Percentiles rank a stretch among this genome's conserved stretches.
Conservation (phyloP, 441 rosid genomes). For the Mallotus repandus region DNA sequence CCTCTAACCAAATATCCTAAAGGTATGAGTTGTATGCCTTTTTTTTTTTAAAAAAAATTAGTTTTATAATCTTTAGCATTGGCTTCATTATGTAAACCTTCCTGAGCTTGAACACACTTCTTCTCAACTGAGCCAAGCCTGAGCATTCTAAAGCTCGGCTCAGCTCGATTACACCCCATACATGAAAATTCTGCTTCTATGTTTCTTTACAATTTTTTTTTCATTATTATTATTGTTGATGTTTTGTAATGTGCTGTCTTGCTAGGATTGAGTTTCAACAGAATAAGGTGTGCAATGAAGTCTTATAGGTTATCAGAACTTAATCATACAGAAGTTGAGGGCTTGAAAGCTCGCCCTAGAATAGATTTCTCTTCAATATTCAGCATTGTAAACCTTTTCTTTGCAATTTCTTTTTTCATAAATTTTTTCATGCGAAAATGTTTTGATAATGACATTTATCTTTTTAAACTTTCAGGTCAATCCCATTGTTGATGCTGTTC, state of each 20-base stretch:
- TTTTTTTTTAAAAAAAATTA: no score
- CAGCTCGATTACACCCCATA: neutral
- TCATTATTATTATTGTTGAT: neutral
- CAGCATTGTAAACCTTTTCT: constrained; percentile 37
- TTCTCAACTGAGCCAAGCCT: no score
- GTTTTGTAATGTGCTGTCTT: neutral
- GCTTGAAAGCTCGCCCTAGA: constrained; percentile 82
- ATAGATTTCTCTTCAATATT: constrained; percentile 84
- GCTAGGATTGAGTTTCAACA: constrained; percentile 30
- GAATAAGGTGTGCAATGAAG: constrained; percentile 67
- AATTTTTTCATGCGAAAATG: neutral
- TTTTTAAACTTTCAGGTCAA: constrained; percentile 38
- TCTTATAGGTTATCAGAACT: constrained; percentile 74
- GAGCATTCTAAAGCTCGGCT: no score
- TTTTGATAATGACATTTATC: neutral
- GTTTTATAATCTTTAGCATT: no score
- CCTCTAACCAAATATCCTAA: neutral
- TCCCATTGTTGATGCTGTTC: constrained; percentile 84
- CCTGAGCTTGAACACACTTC: no score
- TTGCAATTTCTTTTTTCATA: neutral
- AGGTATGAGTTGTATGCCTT: constrained; percentile 23
- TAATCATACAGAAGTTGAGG: constrained; percentile 47
- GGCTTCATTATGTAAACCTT: no score
- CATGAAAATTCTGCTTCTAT: neutral
- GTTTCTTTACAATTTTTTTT: neutral